phyloP scores from a whole-genome alignment of 768 basidiomycete genomes.

The Lactarius indigo region DNA sequence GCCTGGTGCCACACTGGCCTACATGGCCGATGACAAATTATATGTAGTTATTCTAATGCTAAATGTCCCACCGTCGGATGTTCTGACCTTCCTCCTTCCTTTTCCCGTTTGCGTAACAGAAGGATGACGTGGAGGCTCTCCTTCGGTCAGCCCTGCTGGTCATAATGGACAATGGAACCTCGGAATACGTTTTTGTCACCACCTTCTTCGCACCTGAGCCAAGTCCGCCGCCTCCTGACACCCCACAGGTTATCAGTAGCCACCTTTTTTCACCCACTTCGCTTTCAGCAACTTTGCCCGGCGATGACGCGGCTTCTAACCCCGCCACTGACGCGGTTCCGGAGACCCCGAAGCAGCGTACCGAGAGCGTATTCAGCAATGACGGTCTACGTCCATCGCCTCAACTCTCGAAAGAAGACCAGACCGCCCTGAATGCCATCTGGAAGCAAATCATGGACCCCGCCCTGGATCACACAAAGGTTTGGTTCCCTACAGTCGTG shows the following conservation, averaged over 20 bases:
- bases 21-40: slow-evolving; percentile 84
- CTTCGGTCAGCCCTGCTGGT: slow-evolving; percentile 84
- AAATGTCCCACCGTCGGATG: not conserved
- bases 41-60: slow-evolving; percentile 54
- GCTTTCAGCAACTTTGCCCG: slow-evolving; percentile 28
- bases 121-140: slow-evolving; percentile 78
- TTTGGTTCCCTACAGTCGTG: slow-evolving; percentile 30
- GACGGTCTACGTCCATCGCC: slow-evolving; percentile 31
- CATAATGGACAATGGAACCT: slow-evolving; percentile 90
- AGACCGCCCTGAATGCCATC: slow-evolving; percentile 53
- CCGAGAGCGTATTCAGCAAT: slow-evolving; percentile 36
- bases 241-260: slow-evolving; percentile 19
- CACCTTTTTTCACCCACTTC: slow-evolving; percentile 39
- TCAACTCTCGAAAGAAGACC: slow-evolving; percentile 50
- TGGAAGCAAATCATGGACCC: slow-evolving; percentile 97
- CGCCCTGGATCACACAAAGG: slow-evolving; percentile 81
- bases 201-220: slow-evolving; percentile 63
- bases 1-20: slow-evolving; percentile 75
- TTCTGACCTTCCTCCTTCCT: not conserved
- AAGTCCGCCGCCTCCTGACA: slow-evolving; percentile 10
- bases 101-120: slow-evolving; percentile 45
- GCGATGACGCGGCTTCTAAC: slow-evolving; percentile 33
- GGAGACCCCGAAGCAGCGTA: slow-evolving; percentile 25
- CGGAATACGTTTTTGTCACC: slow-evolving; percentile 86
- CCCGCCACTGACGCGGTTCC: slow-evolving; percentile 48